Conservation (phyloP, 305 asterid species). For the Ajuga reptans region DNA sequence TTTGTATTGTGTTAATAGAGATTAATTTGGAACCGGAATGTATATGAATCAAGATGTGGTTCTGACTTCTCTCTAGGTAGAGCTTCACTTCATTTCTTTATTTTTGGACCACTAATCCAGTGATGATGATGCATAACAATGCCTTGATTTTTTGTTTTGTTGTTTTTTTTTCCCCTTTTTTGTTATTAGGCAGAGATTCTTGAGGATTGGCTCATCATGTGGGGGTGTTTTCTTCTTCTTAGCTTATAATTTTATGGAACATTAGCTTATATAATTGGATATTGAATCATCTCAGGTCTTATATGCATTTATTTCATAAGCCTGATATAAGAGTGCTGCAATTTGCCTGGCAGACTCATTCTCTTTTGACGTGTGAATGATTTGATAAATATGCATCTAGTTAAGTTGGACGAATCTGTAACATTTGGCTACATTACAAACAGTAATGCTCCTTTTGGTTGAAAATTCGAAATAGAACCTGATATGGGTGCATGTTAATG, state of each 20-base stretch:
- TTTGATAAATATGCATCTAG: neutral
- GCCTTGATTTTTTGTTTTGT: neutral
- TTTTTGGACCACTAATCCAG: neutral
- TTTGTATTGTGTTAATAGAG: neutral
- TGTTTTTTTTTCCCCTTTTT: neutral
- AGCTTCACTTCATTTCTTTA: neutral
- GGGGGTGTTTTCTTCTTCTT: neutral
- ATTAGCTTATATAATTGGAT: neutral
- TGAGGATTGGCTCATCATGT: constrained; percentile 9
- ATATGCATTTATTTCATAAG: neutral
- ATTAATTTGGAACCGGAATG: neutral
- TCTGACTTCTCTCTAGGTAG: constrained; percentile 12
- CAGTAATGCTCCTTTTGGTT: neutral
- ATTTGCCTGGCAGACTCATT: neutral
- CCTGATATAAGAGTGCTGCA: neutral
- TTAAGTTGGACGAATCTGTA: neutral
- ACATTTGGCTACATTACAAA: neutral
- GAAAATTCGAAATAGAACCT: constrained; percentile 1
- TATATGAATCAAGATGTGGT: neutral
- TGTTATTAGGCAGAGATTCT: neutral
- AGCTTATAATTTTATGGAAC: neutral
- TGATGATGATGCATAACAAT: neutral
- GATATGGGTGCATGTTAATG: constrained; percentile 3
- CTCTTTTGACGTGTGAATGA: neutral
- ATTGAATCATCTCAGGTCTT: neutral